Base-by-base conservation (phyloP, 148 eudicot genomes). In the Salicornia ramosissima region DNA sequence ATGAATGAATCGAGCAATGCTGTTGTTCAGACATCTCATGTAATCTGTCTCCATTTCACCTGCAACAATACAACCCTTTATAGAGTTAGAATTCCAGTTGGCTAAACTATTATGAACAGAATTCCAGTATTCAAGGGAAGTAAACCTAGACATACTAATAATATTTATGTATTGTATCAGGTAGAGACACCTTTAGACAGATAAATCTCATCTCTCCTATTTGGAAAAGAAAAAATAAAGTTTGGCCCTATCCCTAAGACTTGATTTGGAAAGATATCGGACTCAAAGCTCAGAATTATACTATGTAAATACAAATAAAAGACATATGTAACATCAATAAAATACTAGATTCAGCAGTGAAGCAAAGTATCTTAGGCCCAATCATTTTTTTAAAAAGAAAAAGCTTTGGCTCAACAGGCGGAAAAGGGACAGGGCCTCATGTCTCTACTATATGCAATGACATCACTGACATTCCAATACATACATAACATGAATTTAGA, bases 1-100 rank as follows among this genome's bases (percentile, higher is more conserved):
- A 84, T 81, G 97, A 78, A 91, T 78, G 77, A 87, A 92, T 69
- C 97, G 90, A 73, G 96, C 83, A 29, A 89, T 84, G 75, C 96
- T 92, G 86, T 92, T 92, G 67, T 76, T 74, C 59, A 86, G 84
- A 75, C 91, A 86, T 64, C 90, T 85, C 69, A 88, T 71, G 64
- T 89, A 79, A 60, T 77, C 79, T 14, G 77, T 78, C 84, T 92
- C 96, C 98, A 92, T 92, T 62, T 69, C 80, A 74, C 80, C 96
- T 86, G 91, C 62, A 29, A 64, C 56, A 53, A 31, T 54, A 34
- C 19, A 8, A 24, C 60, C 16, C 49, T 8, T 12, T n/a, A n/a
- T n/a, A n/a, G n/a, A n/a, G n/a, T n/a, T n/a, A n/a, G n/a, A n/a
- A n/a, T n/a, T n/a, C n/a, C n/a, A n/a, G n/a, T n/a, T n/a, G n/a